Base-by-base conservation (phyloP, 768 basidiomycete species). In the Pulveroboletus frians region DNA sequence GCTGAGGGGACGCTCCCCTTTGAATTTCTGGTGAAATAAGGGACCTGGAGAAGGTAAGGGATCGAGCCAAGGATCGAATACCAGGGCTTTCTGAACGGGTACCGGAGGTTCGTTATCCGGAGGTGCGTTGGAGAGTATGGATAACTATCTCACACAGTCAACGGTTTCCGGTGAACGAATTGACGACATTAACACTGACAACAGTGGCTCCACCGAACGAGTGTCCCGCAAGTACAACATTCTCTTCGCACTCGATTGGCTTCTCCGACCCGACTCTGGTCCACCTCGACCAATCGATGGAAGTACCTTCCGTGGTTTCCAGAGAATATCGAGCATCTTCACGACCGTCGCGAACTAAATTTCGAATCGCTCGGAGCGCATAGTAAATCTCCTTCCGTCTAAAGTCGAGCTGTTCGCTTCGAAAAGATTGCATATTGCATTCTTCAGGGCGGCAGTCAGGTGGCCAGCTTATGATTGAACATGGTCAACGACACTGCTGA, bases 21-120 rank as follows among this genome's bases (percentile, higher is more conserved):
- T 26, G 20, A 52, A 43, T 29, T 43, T 46, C 27, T 45, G 42
- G 31, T 48, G 53, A 15, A 65, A 71, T 1, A 45, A 49, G 0
- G 71, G 82, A 4, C 80, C 82, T 27, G 80, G 85, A 34, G 73
- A 63, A 7, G 83, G 76, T 20, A 90, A 59, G 15, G 89, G 87
- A 48, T 92, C 88, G 8, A 92, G 67, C 90, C 91, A 92, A 17
- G 91, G 91, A 66, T 93, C 91, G 15, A 89, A 75, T 18, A 85
- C 72, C 18, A 92, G 61, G 9, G 76, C 79, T 40, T 78, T 76
- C 6, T 70, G 65, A 43, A 87, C 67, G 0, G 83, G 83, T 47
- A 91, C 71, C 3, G 58, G 61, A 11, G 60, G 39, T 49, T 75
- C 69, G 3, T 64, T 65, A 23, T 64, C 62, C 15, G 76, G 72